Percentiles rank a stretch among this genome's conserved stretches.
phyloP scores from a whole-genome alignment of 805 yeast species.

The Sugiyamaella smithiae region DNA sequence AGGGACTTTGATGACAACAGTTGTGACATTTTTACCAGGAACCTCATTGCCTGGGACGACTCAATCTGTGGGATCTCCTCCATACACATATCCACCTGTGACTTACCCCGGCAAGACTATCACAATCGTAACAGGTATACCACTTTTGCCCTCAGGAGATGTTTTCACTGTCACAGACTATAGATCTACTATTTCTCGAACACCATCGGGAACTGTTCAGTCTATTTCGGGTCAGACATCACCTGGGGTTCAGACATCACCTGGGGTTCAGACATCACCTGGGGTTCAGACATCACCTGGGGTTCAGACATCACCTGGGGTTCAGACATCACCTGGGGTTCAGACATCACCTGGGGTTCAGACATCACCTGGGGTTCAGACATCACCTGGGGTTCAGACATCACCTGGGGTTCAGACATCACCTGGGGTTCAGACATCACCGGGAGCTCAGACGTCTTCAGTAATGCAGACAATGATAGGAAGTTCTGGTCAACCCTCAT shows the following conservation, averaged over 20 bases:
- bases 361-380: not conserved
- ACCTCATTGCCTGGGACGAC: slow-evolving; percentile 1
- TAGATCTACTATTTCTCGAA: not conserved
- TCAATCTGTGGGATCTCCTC: not conserved
- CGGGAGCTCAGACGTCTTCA: too few species aligned
- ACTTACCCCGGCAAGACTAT: not conserved
- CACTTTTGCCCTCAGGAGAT: not conserved
- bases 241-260: not conserved
- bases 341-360: not conserved
- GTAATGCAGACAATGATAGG: too few species aligned
- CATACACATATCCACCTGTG: not conserved
- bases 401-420: not conserved
- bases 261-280: not conserved
- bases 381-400: not conserved
- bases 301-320: not conserved
- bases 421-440: too few species aligned
- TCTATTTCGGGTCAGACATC: not conserved
- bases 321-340: not conserved
- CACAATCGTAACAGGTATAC: not conserved
- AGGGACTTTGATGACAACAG: not conserved
- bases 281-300: not conserved
- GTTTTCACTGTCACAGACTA: not conserved
- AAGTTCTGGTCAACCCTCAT: too few species aligned
- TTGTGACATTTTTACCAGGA: slow-evolving; percentile 1
- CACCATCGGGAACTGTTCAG: not conserved